These are phyloP conservation scores for Phytophthora fragariaefolia DNA, from an alignment of 352 stramenopile species.

Conservation along the genomic window DNA sequence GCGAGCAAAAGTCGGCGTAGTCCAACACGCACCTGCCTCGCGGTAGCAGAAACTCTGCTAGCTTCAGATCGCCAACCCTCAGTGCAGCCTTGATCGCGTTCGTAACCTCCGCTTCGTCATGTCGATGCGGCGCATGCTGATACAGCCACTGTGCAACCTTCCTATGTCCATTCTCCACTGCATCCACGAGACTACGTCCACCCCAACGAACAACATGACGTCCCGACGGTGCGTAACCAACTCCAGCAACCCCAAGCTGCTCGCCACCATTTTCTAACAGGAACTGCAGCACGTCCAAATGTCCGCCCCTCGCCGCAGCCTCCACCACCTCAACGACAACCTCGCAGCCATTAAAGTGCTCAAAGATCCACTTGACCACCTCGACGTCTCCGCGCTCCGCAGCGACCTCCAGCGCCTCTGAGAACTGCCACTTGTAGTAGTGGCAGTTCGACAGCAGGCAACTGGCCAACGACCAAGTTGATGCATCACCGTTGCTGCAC, in stretches of 20 bases:
- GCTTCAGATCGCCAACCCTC: background rate
- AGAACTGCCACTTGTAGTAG: conserved; percentile 31
- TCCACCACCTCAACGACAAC: conserved; percentile 21
- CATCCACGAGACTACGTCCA: conserved; percentile 11
- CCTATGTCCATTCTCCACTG: conserved; percentile 21
- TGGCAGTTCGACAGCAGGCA: conserved; percentile 5
- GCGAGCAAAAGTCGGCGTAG: conserved; percentile 18
- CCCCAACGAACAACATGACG: conserved; percentile 22
- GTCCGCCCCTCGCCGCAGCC: conserved; percentile 10
- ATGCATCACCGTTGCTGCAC: background rate
- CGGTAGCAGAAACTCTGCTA: conserved; percentile 17
- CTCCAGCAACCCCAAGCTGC: too few relatives aligned
- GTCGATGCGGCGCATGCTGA: background rate
- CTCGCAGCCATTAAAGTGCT: conserved; percentile 13
- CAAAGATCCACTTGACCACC: conserved; percentile 21
- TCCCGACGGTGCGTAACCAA: too few relatives aligned
- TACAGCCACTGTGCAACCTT: conserved; percentile 15
- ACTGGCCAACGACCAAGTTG: conserved; percentile 6
- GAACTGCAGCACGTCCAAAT: conserved; percentile 11
- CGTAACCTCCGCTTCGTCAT: conserved; percentile 6
- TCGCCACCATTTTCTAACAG: conserved; percentile 11
- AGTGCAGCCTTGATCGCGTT: conserved; percentile 20
- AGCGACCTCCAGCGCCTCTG: conserved; percentile 14
- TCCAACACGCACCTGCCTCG: conserved; percentile 21
- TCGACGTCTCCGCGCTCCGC: conserved; percentile 1